A percentile compares a stretch with the other conserved stretches of the same genome.
These are phyloP conservation scores for Pinus tabuliformis DNA, from an alignment of 75 land plant species.

Conservation along the genomic window DNA sequence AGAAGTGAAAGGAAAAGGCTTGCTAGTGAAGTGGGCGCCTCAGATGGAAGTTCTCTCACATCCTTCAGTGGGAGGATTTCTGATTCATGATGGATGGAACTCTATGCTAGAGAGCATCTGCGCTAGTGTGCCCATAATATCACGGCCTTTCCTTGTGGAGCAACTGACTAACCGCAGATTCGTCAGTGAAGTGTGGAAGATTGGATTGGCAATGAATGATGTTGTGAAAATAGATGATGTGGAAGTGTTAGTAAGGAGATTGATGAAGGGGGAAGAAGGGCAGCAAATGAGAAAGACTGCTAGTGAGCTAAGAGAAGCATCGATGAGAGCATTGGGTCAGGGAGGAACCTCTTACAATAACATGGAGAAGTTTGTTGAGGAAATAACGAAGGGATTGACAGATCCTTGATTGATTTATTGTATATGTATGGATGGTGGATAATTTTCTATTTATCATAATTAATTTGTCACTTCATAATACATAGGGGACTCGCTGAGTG, in stretches of 20 bases:
- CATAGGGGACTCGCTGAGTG: no score
- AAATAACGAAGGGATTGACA: not conserved
- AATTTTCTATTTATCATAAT: no score
- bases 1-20: conserved; percentile 1
- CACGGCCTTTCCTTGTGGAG: not conserved
- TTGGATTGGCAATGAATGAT: not conserved
- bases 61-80: conserved; percentile 11
- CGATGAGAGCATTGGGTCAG: not conserved
- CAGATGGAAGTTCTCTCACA: not conserved
- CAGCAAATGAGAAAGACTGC: not conserved
- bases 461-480: no score
- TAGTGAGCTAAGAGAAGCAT: not conserved
- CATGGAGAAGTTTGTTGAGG: not conserved
- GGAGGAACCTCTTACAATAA: not conserved
- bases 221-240: not conserved
- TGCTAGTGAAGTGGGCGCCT: not conserved
- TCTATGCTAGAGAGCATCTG: conserved; percentile 12
- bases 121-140: conserved; percentile 12
- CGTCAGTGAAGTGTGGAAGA: not conserved
- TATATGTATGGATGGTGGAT: no score
- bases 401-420: no score
- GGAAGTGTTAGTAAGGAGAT: not conserved
- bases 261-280: not conserved
- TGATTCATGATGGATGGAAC: conserved; percentile 12
- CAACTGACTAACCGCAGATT: not conserved